phyloP scores from a whole-genome alignment of 78 protist genomes.

The Planoprotostelium fungivorum region DNA sequence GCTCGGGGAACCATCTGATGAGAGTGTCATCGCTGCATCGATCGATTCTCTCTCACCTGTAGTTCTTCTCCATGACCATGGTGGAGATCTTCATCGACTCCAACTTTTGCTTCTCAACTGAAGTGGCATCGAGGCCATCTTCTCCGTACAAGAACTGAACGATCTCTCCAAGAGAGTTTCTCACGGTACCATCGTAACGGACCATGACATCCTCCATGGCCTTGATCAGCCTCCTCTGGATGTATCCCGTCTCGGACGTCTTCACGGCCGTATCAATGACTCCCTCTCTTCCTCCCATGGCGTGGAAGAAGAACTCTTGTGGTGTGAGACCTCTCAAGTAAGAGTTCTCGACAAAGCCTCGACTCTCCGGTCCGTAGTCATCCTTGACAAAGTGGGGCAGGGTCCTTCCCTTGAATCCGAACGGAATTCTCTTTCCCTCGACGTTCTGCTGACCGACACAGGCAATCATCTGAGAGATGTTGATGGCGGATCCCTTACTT shows the following conservation, averaged over 20 bases:
- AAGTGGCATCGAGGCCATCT: conserved; percentile 90
- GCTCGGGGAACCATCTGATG: conserved; percentile 24
- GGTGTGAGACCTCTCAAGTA: conserved; percentile 96
- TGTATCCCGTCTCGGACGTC: conserved; percentile 99
- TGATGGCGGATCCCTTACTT: conserved; percentile 96
- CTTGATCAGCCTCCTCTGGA: conserved; percentile 93
- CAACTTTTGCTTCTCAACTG: conserved; percentile 62
- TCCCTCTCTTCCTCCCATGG: conserved; percentile 99
- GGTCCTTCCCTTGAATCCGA: conserved; percentile 92
- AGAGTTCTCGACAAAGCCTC: conserved; percentile 97
- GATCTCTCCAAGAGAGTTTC: conserved; percentile 91
- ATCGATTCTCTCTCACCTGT: no score
- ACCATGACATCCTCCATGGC: conserved; percentile 65
- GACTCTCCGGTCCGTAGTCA: conserved; percentile 87
- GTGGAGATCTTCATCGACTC: conserved; percentile 34
- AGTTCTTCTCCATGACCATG: conserved; percentile 24
- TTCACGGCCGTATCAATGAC: conserved; percentile 99
- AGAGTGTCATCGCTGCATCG: no score
- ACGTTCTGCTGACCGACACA: conserved; percentile 99
- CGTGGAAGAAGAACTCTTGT: conserved; percentile 98
- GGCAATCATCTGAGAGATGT: conserved; percentile 99
- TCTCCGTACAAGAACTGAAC: conserved; percentile 96
- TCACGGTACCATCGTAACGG: conserved; percentile 85
- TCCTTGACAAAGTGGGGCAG: conserved; percentile 98
- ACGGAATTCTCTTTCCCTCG: conserved; percentile 98